Percentiles rank a stretch among this genome's conserved stretches.
phyloP scores from a whole-genome alignment of 176 grass and related monocot genomes.

The Oryza coarctata region DNA sequence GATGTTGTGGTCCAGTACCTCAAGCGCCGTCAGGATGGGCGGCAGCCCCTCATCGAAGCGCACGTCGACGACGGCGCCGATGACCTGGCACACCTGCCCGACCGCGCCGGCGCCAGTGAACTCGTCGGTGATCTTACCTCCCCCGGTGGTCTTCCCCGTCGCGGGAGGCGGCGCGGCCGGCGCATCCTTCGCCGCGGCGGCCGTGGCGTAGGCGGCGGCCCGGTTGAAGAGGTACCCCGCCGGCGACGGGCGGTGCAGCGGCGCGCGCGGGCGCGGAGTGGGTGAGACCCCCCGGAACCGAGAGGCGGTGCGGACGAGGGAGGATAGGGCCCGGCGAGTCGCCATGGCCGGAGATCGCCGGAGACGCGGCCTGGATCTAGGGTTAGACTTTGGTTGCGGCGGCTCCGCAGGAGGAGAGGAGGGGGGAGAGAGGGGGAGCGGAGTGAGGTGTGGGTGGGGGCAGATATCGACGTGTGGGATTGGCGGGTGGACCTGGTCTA shows the following conservation, averaged over 20 bases:
- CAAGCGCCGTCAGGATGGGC: constrained; percentile 94
- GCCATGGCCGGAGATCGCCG: constrained; percentile 74
- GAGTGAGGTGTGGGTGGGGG: constrained; percentile 16
- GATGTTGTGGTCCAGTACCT: constrained; percentile 96
- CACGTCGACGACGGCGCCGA: constrained; percentile 96
- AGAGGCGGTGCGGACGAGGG: constrained; percentile 60
- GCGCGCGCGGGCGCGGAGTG: constrained; percentile 37
- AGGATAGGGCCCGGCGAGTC: constrained; percentile 73
- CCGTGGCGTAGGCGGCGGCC: constrained; percentile 59
- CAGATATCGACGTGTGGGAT: constrained; percentile 41
- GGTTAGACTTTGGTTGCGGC: constrained; percentile 55
- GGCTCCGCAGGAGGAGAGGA: constrained; percentile 26
- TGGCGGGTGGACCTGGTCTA: constrained; percentile 31
- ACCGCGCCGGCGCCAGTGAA: constrained; percentile 93
- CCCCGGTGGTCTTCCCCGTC: constrained; percentile 22
- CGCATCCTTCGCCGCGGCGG: constrained; percentile 39
- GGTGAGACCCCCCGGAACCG: constrained; percentile 55
- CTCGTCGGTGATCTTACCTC: constrained; percentile 92
- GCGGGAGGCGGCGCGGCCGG: constrained; percentile 23
- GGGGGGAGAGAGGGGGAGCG: background rate
- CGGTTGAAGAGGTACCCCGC: constrained; percentile 67
- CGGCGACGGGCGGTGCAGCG: constrained; percentile 63
- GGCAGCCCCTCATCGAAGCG: constrained; percentile 85
- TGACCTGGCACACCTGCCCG: constrained; percentile 94
- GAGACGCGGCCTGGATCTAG: constrained; percentile 46